Percentiles rank a stretch among this genome's conserved stretches.
Evolutionary conservation across 805 yeast genomes (phyloP).

Genomic region (Lipomyces yamadae): DNA sequence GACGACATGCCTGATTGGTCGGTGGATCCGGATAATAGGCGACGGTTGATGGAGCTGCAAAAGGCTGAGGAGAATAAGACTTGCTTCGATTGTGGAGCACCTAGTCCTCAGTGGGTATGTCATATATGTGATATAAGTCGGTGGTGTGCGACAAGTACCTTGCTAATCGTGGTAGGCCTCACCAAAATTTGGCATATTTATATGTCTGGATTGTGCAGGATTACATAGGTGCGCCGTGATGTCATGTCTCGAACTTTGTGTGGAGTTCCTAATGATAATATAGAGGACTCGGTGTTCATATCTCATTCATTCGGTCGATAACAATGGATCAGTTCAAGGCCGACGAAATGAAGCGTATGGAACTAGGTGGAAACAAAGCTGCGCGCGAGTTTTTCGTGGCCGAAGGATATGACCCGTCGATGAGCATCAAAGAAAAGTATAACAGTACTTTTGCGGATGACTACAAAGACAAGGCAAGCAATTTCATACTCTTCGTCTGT

Average conservation of each 20-base stretch:
- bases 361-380: conserved; percentile 82
- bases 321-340: conserved; percentile 99
- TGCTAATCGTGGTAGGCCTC: conserved; percentile 58
- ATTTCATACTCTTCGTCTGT: background rate
- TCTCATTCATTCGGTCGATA: conserved; percentile 93
- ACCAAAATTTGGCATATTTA: conserved; percentile 95
- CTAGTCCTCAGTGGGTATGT: conserved; percentile 89
- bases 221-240: conserved; percentile 56
- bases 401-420: conserved; percentile 69
- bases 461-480: conserved; percentile 67
- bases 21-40: conserved; percentile 90
- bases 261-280: background rate
- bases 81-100: conserved; percentile 93
- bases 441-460: conserved; percentile 93
- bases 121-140: conserved; percentile 13
- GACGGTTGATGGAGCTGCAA: conserved; percentile 66
- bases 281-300: conserved; percentile 93
- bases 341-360: conserved; percentile 89
- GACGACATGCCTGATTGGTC: conserved; percentile 64
- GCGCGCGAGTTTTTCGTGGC: conserved; percentile 69
- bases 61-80: conserved; percentile 80
- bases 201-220: conserved; percentile 98
- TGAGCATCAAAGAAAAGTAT: conserved; percentile 76
- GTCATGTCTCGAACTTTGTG: background rate
- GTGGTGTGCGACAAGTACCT: background rate